These are phyloP conservation scores for Rhodotorula graminis DNA, from an alignment of 768 basidiomycete genomes.

Conservation along the genomic window DNA sequence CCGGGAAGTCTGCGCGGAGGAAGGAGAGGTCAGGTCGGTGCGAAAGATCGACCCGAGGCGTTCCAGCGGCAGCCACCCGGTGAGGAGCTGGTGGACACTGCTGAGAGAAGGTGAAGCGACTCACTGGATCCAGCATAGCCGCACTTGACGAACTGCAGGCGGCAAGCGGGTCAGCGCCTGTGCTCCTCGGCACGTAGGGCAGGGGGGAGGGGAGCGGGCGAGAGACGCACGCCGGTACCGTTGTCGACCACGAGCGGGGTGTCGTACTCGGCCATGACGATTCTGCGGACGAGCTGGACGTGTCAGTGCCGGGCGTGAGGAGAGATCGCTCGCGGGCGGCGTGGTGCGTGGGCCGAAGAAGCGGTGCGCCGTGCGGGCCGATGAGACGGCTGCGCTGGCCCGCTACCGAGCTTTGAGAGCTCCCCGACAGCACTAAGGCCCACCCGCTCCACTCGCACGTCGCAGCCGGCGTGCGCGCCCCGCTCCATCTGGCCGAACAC, in stretches of 20 bases:
- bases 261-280: constrained; percentile 32
- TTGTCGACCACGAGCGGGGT: constrained; percentile 72
- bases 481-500: too few species aligned
- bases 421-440: too few species aligned
- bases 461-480: too few species aligned
- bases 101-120: background rate
- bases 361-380: too few species aligned
- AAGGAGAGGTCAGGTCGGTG: background rate
- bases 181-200: background rate
- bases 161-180: background rate
- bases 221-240: constrained; percentile 69
- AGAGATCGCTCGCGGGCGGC: too few species aligned
- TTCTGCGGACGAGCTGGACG: background rate
- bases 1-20: constrained; percentile 63
- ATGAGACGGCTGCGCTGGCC: too few species aligned
- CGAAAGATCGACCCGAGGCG: too few species aligned
- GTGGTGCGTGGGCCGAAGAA: too few species aligned
- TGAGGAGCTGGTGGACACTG: too few species aligned
- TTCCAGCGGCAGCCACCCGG: too few species aligned
- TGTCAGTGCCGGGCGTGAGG: background rate
- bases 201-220: background rate
- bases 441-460: too few species aligned
- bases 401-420: too few species aligned
- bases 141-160: constrained; percentile 74
- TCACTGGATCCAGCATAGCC: constrained; percentile 75